Evolutionary conservation across 768 basidiomycete genomes (phyloP), one percentile per base, ranked within the genome.

Genomic region (Lactarius trivialis): DNA sequence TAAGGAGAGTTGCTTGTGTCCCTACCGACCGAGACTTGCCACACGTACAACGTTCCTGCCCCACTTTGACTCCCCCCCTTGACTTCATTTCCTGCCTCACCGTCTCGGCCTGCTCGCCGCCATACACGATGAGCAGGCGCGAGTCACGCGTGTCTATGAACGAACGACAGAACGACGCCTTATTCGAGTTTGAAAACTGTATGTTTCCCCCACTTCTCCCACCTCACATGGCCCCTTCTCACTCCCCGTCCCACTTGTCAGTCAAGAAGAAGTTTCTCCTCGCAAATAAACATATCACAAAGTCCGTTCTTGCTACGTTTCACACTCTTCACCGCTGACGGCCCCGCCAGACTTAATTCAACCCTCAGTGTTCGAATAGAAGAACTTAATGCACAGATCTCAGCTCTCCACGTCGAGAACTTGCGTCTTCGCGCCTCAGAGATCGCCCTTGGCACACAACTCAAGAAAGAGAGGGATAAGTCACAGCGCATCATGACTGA

Each of bases 211-310:
- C 65, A 51, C 58, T 60, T 71, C 72, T 65, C 70, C 64, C 61
- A 68, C 70, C 62, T 71, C 68, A 69, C 43, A 58, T 41, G 56
- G 39, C 12, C 17, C 21, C 56, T 30, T 21, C 60, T 71, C 53
- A 71, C 65, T 21, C 55, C 70, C 73, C 33, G 36, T 79, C 73
- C 73, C 71, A 66, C 74, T 65, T 66, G 59, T 48, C 71, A 93
- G 91, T 92, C 79, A 92, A 92, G 85, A 91, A 90, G 85, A 92
- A 91, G 77, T 92, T 91, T 70, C 79, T 93, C 24, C 85, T 91
- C 63, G 89, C 90, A 61, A 93, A 93, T 76, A 92, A 91, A 75
- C 91, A 92, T 75, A 93, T 93, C 71, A 91, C 91, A 28, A 93
- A 92, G 90, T 91, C 19, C 17, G 32, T 59, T 58, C 56, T 54